These are phyloP conservation scores for Lactarius trivialis DNA, from an alignment of 768 basidiomycete species.

Conservation along the genomic window DNA sequence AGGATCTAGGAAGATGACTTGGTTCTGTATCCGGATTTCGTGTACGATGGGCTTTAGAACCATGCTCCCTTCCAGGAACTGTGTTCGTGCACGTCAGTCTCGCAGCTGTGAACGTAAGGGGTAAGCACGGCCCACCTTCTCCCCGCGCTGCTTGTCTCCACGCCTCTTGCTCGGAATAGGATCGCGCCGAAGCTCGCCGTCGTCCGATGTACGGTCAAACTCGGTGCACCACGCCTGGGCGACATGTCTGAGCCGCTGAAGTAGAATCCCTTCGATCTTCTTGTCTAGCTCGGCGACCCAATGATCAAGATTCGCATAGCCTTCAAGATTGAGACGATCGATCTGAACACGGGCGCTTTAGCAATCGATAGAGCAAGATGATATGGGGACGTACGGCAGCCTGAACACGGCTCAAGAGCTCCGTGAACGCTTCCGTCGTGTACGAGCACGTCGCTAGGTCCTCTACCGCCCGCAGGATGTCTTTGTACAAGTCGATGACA, in stretches of 20 bases:
- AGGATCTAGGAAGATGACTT: conserved; percentile 97
- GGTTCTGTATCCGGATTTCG: conserved; percentile 97
- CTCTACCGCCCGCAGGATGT: conserved; percentile 78
- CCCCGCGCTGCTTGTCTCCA: conserved; percentile 63
- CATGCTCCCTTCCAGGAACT: conserved; percentile 72
- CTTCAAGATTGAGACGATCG: conserved; percentile 91
- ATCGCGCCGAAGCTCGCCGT: conserved; percentile 55
- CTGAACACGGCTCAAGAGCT: conserved; percentile 73
- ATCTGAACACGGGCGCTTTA: conserved; percentile 44
- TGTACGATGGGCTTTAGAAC: conserved; percentile 82
- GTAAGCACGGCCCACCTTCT: conserved; percentile 48
- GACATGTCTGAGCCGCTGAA: conserved; percentile 67
- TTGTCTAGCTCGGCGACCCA: conserved; percentile 55
- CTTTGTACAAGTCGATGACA: conserved; percentile 85
- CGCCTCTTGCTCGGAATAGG: conserved; percentile 53
- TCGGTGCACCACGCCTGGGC: conserved; percentile 85
- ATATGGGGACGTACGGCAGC: conserved; percentile 54
- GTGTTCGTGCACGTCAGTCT: background rate
- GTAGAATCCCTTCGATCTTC: conserved; percentile 75
- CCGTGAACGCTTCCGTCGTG: conserved; percentile 73
- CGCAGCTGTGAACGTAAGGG: background rate
- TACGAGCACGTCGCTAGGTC: conserved; percentile 86
- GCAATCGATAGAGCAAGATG: background rate
- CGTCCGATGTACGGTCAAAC: conserved; percentile 68
- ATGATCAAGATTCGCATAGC: conserved; percentile 68